Evolutionary conservation across 2,329 filamentous ascomycete genomes (phyloP), one percentile per base, ranked within the genome.

Genomic region (Penicillium sp.): DNA sequence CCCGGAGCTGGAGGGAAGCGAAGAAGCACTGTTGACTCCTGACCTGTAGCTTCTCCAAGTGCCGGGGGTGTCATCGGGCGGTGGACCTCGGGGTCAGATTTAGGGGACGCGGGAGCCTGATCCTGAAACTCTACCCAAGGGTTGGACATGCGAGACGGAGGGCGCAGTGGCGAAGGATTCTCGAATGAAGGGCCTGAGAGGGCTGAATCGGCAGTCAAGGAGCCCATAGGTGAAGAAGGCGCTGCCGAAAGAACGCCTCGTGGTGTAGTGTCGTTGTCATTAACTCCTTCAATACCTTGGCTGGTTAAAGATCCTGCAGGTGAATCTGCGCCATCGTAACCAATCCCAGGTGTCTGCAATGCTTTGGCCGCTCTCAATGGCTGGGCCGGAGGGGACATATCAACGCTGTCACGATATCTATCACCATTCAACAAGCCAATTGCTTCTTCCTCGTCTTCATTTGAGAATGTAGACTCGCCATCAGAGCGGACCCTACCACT

Each of bases 401-500:
- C 72, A 60, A 75, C 53, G 2, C 67, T 61, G 41, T 76, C 74
- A 13, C 63, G 69, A 52, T 76, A 76, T 11, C 65, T 64, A 53
- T 79, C 75, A 35, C 71, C 72, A 63, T 72, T 64, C 56, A 73
- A 57, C 59, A 77, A 67, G 52, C 73, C 74, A 66, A 76, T 77
- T 48, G 69, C 77, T 62, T 80, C 82, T 68, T 89, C 86, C 67
- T 88, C 86, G 43, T 84, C 80, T 37, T 84, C 82, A 50, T 88
- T 87, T 13, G 83, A 86, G 64, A 88, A 87, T 61, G 88, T 85
- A 16, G 85, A 79, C 35, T 84, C 84, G 45, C 86, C 84, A 27
- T 76, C 83, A 11, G 80, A 77, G 14, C 75, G 77, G 50, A 84
- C 79, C 64, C 93, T 84, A 53, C 91, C 92, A 68, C 90, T 96